A percentile compares a stretch with the other conserved stretches of the same genome.
phyloP scores from a whole-genome alignment of 2,329 filamentous ascomycete genomes.

The Akanthomyces dipterigenus region DNA sequence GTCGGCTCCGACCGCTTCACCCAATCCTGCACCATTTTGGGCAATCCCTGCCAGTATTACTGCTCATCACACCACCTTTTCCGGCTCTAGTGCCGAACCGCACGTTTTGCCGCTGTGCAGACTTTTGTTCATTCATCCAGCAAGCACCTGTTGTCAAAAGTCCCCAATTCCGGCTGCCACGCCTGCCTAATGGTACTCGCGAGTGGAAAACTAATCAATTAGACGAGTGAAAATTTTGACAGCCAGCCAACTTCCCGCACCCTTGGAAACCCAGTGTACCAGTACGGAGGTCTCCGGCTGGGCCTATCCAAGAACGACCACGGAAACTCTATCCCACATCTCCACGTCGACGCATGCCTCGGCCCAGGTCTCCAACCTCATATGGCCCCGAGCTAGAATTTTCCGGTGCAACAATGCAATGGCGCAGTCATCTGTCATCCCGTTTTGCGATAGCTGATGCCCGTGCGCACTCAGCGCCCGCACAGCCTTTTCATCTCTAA shows the following conservation, averaged over 20 bases:
- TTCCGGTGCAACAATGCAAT: neutral
- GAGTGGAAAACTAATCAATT: too few species aligned
- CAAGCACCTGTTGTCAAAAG: neutral
- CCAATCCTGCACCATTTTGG: neutral
- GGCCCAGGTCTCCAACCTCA: neutral
- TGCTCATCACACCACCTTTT: neutral
- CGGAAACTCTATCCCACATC: neutral
- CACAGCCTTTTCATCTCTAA: neutral
- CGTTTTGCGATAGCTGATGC: neutral
- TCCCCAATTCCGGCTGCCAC: neutral
- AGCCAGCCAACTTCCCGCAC: neutral
- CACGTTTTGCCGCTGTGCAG: neutral
- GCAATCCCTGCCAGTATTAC: neutral
- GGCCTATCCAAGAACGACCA: neutral
- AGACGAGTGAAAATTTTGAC: neutral
- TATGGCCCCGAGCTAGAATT: neutral
- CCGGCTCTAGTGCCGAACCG: neutral
- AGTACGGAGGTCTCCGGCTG: slow-evolving; percentile 4
- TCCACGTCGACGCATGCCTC: neutral
- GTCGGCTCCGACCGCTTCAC: neutral
- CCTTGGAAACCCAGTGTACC: neutral
- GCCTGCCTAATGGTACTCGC: neutral
- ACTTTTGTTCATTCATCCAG: neutral
- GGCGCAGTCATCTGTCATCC: neutral
- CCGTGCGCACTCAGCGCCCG: neutral